Base-by-base conservation (phyloP, 2,329 filamentous ascomycete species). In the Calonectria pseudoreteaudii region DNA sequence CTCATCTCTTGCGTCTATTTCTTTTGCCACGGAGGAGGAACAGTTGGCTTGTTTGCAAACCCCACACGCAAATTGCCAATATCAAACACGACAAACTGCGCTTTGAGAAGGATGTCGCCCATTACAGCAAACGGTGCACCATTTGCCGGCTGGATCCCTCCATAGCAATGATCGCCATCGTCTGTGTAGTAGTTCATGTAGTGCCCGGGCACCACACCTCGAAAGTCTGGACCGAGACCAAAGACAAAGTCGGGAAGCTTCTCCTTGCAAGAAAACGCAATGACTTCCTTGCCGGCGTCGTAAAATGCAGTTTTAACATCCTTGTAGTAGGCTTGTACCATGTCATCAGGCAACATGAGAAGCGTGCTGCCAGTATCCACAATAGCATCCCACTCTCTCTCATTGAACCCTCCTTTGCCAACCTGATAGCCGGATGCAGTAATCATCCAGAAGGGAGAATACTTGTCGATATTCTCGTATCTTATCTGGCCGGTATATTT, bases 391-490 rank as follows among this genome's bases (percentile, higher is more conserved):
- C 87, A 76, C 20, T 72, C 62, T 28, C 62, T 73, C 34, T 14
- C 26, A 84, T n/a, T 47, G 7, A 41, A 69, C 6, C 50, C 4
- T 90, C 90, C 5, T 1, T 41, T 71, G 2, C 79, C 79, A 16
- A 81, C 71, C 11, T 71, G 70, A 41, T 76, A 80, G 9, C 79
- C 79, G 13, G 68, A 66, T 13, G 79, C 67, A 4, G 71, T 84
- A 85, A 94, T 93, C 53, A 86, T 84, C 93, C 93, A 94, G 85
- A 90, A 93, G 13, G 93, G 92, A 10, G 90, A 81, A 56, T 85
- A 86, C 77, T 76, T 88, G 81, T 94, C 90, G 74, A 95, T 87
- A 11, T 89, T 86, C 28, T 92, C 87, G 81, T 91, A 94, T 26
- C 87, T 84, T 79, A 96, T 88, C 6, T 88, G 79, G 44, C 93